Conservation (phyloP, 805 yeast species). For the Yarrowia deformans region DNA sequence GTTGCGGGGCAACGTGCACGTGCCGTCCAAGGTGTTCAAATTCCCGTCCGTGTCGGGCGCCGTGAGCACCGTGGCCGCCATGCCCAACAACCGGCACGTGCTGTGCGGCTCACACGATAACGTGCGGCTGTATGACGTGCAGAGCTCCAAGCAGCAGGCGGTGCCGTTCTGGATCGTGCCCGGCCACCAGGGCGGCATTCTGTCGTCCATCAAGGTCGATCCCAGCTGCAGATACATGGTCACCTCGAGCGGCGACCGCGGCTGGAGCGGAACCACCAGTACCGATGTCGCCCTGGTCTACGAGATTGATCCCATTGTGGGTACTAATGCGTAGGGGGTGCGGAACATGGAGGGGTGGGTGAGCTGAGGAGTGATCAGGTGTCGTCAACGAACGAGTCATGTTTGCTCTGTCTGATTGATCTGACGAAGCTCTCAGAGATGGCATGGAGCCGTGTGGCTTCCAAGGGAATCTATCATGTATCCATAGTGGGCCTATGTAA, state of each 20-base stretch:
- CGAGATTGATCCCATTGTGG: slow-evolving; percentile 57
- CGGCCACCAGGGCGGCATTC: slow-evolving; percentile 93
- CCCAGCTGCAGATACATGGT: slow-evolving; percentile 88
- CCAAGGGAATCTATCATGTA: no score
- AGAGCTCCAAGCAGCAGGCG: slow-evolving; percentile 51
- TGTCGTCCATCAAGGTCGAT: slow-evolving; percentile 80
- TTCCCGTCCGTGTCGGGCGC: slow-evolving; percentile 92
- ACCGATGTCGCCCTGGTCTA: slow-evolving; percentile 84
- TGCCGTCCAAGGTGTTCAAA: slow-evolving; percentile 64
- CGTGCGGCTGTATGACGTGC: slow-evolving; percentile 81
- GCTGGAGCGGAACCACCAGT: slow-evolving; percentile 81
- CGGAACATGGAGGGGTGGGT: not conserved
- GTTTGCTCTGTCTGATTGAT: no score
- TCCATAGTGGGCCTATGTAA: not conserved
- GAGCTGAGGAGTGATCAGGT: no score
- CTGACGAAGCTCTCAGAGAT: no score
- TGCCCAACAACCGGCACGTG: slow-evolving; percentile 81
- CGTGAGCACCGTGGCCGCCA: slow-evolving; percentile 76
- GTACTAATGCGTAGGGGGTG: not conserved
- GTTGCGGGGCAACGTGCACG: slow-evolving; percentile 50
- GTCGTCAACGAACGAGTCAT: no score
- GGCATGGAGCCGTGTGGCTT: no score
- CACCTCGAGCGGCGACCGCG: slow-evolving; percentile 92
- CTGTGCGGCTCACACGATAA: slow-evolving; percentile 92
- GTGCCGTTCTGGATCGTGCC: slow-evolving; percentile 90